Evolutionary conservation across 345 rosid species (phyloP).

Genomic region (Acer campestre): DNA sequence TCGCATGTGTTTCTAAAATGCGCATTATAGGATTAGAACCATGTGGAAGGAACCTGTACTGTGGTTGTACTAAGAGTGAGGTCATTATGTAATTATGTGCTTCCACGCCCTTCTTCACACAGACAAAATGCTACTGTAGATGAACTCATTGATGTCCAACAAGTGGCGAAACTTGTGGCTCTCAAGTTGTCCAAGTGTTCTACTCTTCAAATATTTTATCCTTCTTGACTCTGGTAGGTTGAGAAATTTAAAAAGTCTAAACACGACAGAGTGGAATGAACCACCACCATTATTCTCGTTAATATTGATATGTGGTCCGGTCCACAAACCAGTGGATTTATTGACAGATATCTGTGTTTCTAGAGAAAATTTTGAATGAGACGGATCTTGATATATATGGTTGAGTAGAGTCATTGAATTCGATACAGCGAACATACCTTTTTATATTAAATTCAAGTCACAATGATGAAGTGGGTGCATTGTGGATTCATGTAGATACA

Average conservation of each 20-base stretch:
- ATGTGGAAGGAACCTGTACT: no score
- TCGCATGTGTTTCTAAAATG: no score
- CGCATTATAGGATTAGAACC: no score
- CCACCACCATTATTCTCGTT: no score
- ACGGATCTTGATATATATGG: background rate
- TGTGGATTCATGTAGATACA: background rate
- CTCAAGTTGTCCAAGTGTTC: conserved; percentile 1
- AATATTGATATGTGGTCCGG: no score
- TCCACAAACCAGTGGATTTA: no score
- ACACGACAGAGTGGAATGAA: no score
- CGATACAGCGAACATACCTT: background rate
- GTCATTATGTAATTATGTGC: no score
- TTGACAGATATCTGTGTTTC: no score
- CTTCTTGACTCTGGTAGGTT: background rate
- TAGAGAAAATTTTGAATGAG: no score
- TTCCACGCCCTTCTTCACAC: background rate
- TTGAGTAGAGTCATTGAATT: background rate
- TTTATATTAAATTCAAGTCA: background rate
- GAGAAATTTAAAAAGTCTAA: background rate
- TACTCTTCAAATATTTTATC: background rate
- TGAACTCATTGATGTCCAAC: background rate
- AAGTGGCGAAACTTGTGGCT: conserved; percentile 7
- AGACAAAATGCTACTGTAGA: background rate
- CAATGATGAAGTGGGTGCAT: conserved; percentile 2
- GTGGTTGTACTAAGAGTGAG: no score